Conservation (phyloP, 352 stramenopile species). For the Globisporangium parvum region DNA sequence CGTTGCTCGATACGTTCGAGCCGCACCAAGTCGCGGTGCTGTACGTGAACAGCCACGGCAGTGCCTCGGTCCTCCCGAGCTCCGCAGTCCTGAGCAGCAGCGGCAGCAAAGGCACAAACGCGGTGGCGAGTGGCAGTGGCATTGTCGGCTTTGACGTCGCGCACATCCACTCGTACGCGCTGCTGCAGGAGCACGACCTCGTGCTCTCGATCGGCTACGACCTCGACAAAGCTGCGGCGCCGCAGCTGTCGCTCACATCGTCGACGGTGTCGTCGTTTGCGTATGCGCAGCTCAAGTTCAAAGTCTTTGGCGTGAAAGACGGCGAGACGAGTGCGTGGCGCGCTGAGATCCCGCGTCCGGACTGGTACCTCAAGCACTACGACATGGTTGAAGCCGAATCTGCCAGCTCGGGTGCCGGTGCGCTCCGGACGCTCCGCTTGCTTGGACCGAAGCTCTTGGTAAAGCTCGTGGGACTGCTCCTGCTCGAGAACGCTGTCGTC, state of each 20-base stretch:
- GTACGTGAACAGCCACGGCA: slow-evolving; percentile 29
- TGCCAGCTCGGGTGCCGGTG: slow-evolving; percentile 25
- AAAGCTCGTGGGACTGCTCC: slow-evolving; percentile 58
- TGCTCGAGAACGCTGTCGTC: slow-evolving; percentile 75
- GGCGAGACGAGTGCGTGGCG: slow-evolving; percentile 54
- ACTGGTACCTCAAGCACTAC: slow-evolving; percentile 69
- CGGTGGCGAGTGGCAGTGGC: slow-evolving; percentile 8
- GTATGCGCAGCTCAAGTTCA: slow-evolving; percentile 43
- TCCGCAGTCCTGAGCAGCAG: slow-evolving; percentile 7
- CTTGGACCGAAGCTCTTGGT: slow-evolving; percentile 66
- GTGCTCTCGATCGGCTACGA: slow-evolving; percentile 70
- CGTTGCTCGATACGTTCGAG: slow-evolving; percentile 69
- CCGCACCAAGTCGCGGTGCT: slow-evolving; percentile 75
- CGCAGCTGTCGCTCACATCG: not conserved
- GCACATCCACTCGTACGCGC: slow-evolving; percentile 65
- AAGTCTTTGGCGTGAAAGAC: slow-evolving; percentile 50
- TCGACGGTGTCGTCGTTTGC: slow-evolving; percentile 1
- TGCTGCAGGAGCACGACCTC: slow-evolving; percentile 60
- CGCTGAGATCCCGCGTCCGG: slow-evolving; percentile 56
- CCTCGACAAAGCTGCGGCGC: not conserved
- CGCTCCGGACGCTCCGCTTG: slow-evolving; percentile 51
- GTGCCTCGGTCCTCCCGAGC: slow-evolving; percentile 21
- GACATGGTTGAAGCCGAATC: slow-evolving; percentile 46
- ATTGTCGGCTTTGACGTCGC: slow-evolving; percentile 77
- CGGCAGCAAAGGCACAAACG: not conserved